phyloP scores from a whole-genome alignment of 768 basidiomycete genomes.

The Boletus sp. region DNA sequence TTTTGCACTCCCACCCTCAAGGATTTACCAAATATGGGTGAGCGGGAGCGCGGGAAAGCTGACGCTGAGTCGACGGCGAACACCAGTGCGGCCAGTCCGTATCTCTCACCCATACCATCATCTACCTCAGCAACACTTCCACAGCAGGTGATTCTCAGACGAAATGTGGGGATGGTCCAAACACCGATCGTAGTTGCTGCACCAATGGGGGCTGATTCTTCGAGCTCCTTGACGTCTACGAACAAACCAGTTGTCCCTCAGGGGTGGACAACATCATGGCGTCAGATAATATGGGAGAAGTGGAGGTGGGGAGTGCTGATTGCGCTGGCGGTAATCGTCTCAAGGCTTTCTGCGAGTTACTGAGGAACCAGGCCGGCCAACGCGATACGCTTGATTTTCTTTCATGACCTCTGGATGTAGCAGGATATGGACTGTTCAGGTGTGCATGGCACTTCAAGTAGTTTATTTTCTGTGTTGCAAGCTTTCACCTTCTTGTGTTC shows the following conservation, averaged over 20 bases:
- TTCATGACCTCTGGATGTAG: slow-evolving; percentile 16
- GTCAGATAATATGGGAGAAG: slow-evolving; percentile 73
- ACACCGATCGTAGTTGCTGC: slow-evolving; percentile 13
- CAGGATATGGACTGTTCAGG: slow-evolving; percentile 16
- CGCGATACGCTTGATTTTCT: slow-evolving; percentile 2
- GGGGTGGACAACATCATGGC: slow-evolving; percentile 62
- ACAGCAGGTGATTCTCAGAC: slow-evolving; percentile 21
- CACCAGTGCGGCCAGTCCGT: slow-evolving; percentile 15
- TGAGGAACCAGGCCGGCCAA: slow-evolving; percentile 12
- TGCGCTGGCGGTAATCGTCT: slow-evolving; percentile 74
- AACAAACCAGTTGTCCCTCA: slow-evolving; percentile 35
- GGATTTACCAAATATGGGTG: slow-evolving; percentile 92
- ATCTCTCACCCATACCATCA: slow-evolving; percentile 11
- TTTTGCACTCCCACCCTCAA: slow-evolving; percentile 64
- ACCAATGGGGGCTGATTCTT: slow-evolving; percentile 14
- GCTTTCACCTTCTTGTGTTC: slow-evolving; percentile 10
- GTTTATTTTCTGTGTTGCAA: slow-evolving; percentile 15
- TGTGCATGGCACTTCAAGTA: slow-evolving; percentile 16
- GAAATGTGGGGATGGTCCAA: slow-evolving; percentile 21
- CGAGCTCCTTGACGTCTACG: slow-evolving; percentile 21
- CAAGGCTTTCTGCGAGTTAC: slow-evolving; percentile 61
- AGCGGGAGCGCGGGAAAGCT: slow-evolving; percentile 63
- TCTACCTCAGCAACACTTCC: slow-evolving; percentile 23
- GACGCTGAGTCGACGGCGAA: slow-evolving; percentile 27
- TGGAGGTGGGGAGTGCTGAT: slow-evolving; percentile 84